Conservation (phyloP, 805 yeast species). For the Tetrapisispora pingtungensis region DNA sequence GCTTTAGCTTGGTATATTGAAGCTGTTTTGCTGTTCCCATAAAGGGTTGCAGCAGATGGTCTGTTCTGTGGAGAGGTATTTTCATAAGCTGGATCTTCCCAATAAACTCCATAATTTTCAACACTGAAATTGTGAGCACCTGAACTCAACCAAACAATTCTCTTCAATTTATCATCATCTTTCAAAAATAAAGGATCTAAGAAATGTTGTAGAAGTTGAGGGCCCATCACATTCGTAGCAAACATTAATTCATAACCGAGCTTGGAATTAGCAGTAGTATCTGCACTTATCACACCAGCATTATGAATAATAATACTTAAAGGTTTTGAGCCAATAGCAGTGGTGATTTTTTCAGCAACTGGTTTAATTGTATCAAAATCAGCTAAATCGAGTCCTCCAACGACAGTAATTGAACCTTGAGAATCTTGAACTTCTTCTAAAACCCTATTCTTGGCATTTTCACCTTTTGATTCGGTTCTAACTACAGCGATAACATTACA, state of each 20-base stretch:
- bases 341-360: conserved; percentile 20
- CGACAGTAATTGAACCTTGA: conserved; percentile 18
- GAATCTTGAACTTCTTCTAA: conserved; percentile 20
- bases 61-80: conserved; percentile 10
- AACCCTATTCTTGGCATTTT: conserved; percentile 24
- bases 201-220: conserved; percentile 31
- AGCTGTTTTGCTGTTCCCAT: conserved; percentile 33
- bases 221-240: conserved; percentile 32
- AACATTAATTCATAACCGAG: conserved; percentile 32
- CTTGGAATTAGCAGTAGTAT: conserved; percentile 19
- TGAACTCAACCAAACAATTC: conserved; percentile 35
- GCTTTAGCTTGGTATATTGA: conserved; percentile 28
- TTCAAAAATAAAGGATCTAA: conserved; percentile 30
- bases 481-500: conserved; percentile 28
- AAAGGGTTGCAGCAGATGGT: conserved; percentile 13
- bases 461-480: conserved; percentile 29
- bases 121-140: conserved; percentile 26
- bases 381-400: conserved; percentile 29
- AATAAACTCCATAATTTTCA: conserved; percentile 25
- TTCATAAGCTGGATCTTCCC: conserved; percentile 23
- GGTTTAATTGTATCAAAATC: conserved; percentile 31
- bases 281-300: conserved; percentile 31
- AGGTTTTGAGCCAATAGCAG: conserved; percentile 11
- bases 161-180: conserved; percentile 23
- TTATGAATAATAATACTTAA: conserved; percentile 29